phyloP scores from a whole-genome alignment of 108 stramenopile genomes.

The Mayamaea pseudoterrestris region DNA sequence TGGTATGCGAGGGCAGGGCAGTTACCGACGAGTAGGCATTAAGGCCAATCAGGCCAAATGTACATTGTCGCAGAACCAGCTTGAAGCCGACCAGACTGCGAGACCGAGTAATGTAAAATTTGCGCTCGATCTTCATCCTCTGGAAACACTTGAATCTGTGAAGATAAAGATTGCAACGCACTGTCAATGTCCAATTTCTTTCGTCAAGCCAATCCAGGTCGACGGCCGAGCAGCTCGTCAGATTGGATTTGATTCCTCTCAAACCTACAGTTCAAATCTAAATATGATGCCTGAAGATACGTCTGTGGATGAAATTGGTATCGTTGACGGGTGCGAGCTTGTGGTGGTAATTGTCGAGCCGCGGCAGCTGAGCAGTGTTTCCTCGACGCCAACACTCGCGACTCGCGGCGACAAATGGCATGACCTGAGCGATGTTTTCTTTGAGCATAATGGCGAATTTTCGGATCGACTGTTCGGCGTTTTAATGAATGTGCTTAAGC shows the following conservation, averaged over 20 bases:
- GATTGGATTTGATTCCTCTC: slow-evolving; percentile 9
- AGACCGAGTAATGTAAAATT: slow-evolving; percentile 29
- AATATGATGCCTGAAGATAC: slow-evolving; percentile 40
- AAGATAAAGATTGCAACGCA: slow-evolving; percentile 45
- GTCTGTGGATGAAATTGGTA: slow-evolving; percentile 58
- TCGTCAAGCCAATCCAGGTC: slow-evolving; percentile 47
- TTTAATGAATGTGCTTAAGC: slow-evolving; percentile 51
- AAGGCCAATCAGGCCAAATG: slow-evolving; percentile 16
- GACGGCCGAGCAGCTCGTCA: slow-evolving; percentile 25
- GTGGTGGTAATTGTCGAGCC: slow-evolving; percentile 50
- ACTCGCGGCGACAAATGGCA: slow-evolving; percentile 3
- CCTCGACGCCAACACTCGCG: background rate
- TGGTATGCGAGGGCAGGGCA: slow-evolving; percentile 64
- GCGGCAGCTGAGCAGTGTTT: slow-evolving; percentile 11
- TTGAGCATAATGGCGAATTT: slow-evolving; percentile 34
- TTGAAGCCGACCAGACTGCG: too few species aligned
- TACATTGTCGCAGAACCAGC: background rate
- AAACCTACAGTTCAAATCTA: slow-evolving; percentile 20
- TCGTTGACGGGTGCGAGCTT: slow-evolving; percentile 66
- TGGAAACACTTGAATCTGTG: slow-evolving; percentile 67
- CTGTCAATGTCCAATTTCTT: slow-evolving; percentile 35
- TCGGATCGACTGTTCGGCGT: slow-evolving; percentile 53
- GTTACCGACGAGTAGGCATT: slow-evolving; percentile 45
- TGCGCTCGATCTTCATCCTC: slow-evolving; percentile 66
- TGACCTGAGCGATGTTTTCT: slow-evolving; percentile 54